phyloP scores from a whole-genome alignment of 345 rosid species.

The Jatropha curcas region DNA sequence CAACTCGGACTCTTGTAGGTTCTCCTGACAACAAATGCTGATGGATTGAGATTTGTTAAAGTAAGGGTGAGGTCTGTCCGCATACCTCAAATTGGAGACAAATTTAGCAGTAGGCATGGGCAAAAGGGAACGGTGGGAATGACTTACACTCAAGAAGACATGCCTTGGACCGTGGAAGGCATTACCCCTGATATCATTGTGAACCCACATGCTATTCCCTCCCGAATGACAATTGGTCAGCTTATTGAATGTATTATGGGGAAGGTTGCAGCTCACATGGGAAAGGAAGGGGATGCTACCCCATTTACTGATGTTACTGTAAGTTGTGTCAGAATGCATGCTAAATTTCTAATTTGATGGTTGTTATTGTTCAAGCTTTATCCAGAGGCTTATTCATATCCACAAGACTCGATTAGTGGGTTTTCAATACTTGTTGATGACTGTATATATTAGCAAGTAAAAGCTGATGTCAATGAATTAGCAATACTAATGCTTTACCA shows the following conservation, averaged over 20 bases:
- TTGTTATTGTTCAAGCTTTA: neutral
- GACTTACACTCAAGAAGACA: conserved; percentile 98
- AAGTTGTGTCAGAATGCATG: conserved; percentile 23
- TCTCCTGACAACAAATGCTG: conserved; percentile 94
- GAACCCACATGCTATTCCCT: conserved; percentile 99
- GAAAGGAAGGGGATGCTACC: conserved; percentile 98
- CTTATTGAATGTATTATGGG: conserved; percentile 99
- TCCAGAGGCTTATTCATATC: neutral
- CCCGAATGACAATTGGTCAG: conserved; percentile 99
- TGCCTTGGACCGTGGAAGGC: conserved; percentile 99
- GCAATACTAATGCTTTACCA: neutral
- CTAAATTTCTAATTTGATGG: neutral
- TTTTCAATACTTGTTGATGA: neutral
- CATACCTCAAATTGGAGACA: conserved; percentile 97
- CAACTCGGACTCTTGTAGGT: conserved; percentile 44
- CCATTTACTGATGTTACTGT: conserved; percentile 99
- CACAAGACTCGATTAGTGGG: neutral
- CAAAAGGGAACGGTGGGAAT: conserved; percentile 99
- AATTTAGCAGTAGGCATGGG: conserved; percentile 97
- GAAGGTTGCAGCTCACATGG: conserved; percentile 99
- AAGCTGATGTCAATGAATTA: neutral
- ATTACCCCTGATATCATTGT: conserved; percentile 90
- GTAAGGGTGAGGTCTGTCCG: conserved; percentile 96
- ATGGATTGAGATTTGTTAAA: conserved; percentile 96
- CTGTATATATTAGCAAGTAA: too few species aligned